These are phyloP conservation scores for Mycena filopes DNA, from an alignment of 768 basidiomycete genomes.

Conservation along the genomic window DNA sequence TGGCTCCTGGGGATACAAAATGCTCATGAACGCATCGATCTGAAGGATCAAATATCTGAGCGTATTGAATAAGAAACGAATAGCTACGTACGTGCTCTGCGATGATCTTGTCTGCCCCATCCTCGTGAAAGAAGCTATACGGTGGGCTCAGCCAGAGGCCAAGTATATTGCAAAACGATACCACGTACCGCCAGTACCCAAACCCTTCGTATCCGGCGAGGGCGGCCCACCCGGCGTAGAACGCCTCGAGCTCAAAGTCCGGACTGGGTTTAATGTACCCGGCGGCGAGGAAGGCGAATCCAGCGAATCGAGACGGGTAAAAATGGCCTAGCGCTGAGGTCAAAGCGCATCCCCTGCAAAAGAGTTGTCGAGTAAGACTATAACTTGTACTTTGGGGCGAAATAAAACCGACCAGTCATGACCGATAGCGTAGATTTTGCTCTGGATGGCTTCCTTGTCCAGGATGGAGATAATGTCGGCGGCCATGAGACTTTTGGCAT, in stretches of 20 bases:
- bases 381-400: too few species aligned
- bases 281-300: too few species aligned
- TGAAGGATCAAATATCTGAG: too few species aligned
- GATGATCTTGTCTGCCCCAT: slow-evolving; percentile 47
- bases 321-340: too few species aligned
- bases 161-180: background rate
- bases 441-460: slow-evolving; percentile 16
- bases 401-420: too few species aligned
- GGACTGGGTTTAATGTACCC: slow-evolving; percentile 46
- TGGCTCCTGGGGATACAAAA: slow-evolving; percentile 46
- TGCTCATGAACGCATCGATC: slow-evolving; percentile 51
- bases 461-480: slow-evolving; percentile 36
- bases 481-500: too few species aligned
- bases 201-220: slow-evolving; percentile 3
- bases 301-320: too few species aligned
- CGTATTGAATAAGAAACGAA: background rate
- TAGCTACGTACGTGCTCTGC: slow-evolving; percentile 46
- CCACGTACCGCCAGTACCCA: slow-evolving; percentile 12
- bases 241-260: slow-evolving; percentile 31
- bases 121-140: slow-evolving; percentile 26
- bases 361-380: too few species aligned
- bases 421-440: too few species aligned
- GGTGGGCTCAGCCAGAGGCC: background rate
- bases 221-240: background rate
- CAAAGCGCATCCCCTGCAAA: too few species aligned